phyloP scores from a whole-genome alignment of 768 basidiomycete genomes.

The Calocybe cyanea region DNA sequence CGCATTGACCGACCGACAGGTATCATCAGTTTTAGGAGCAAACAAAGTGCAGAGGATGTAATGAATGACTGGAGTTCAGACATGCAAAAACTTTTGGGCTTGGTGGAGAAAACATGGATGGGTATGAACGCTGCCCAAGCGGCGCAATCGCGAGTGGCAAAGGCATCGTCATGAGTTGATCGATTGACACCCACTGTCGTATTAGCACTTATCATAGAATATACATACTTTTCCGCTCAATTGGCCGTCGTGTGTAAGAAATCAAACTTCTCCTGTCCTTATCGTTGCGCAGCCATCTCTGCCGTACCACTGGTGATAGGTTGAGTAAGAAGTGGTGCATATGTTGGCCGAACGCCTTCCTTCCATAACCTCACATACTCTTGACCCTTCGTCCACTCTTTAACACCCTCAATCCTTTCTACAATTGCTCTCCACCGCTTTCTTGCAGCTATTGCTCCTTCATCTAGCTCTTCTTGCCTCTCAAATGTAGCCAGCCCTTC shows the following conservation, averaged over 20 bases:
- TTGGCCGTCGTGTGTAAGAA: no score
- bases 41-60: conserved; percentile 82
- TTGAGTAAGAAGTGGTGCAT: conserved; percentile 53
- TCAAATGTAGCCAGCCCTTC: conserved; percentile 57
- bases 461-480: conserved; percentile 49
- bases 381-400: conserved; percentile 68
- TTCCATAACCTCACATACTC: conserved; percentile 73
- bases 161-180: conserved; percentile 29
- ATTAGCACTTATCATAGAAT: no score
- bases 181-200: no score
- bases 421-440: conserved; percentile 78
- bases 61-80: conserved; percentile 99
- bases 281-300: no score
- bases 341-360: conserved; percentile 63
- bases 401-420: conserved; percentile 36
- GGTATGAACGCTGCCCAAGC: conserved; percentile 88
- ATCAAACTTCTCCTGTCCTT: no score
- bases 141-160: conserved; percentile 61
- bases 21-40: conserved; percentile 81
- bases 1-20: conserved; percentile 90
- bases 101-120: conserved; percentile 99
- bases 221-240: no score
- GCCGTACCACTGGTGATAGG: conserved; percentile 18
- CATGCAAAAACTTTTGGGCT: conserved; percentile 84
- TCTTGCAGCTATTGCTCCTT: conserved; percentile 57